Percentiles rank a stretch among this genome's conserved stretches.
Evolutionary conservation across 306 rosid species (phyloP).

Genomic region (Prunus davidiana): DNA sequence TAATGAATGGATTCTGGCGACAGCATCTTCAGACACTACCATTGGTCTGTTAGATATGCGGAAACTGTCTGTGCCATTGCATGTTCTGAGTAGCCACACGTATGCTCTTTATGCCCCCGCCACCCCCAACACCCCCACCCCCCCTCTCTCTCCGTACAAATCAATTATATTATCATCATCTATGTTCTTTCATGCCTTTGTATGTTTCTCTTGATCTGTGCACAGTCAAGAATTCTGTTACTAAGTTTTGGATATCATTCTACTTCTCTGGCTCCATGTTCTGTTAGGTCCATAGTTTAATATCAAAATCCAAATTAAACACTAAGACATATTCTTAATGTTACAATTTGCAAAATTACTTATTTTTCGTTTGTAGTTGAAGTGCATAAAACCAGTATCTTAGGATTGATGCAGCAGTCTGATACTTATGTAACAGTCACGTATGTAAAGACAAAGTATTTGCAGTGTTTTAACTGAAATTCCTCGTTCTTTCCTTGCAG

Average conservation of each 20-base stretch:
- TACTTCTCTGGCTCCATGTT: not conserved
- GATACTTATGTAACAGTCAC: not conserved
- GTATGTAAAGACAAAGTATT: too few species aligned
- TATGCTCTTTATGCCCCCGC: conserved; percentile 29
- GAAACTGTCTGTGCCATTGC: conserved; percentile 63
- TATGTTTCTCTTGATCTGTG: not conserved
- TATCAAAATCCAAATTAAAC: not conserved
- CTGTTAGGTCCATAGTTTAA: not conserved
- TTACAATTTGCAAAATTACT: not conserved
- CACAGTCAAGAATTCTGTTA: not conserved
- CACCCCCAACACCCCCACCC: not conserved
- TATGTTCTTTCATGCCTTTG: not conserved
- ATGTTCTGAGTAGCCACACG: conserved; percentile 77
- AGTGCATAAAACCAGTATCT: not conserved
- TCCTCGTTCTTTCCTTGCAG: conserved; percentile 33
- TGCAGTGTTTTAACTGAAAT: not conserved
- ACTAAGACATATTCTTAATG: not conserved
- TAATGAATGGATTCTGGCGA: conserved; percentile 86
- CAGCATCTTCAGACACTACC: conserved; percentile 89
- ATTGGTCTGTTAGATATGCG: conserved; percentile 79
- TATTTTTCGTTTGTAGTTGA: not conserved
- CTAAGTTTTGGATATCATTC: not conserved
- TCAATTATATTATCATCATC: not conserved
- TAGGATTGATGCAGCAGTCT: not conserved
- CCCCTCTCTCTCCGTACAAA: not conserved